These are phyloP conservation scores for Phaeosphaeria sp. DNA, from an alignment of 2,329 filamentous ascomycete genomes.

Conservation along the genomic window DNA sequence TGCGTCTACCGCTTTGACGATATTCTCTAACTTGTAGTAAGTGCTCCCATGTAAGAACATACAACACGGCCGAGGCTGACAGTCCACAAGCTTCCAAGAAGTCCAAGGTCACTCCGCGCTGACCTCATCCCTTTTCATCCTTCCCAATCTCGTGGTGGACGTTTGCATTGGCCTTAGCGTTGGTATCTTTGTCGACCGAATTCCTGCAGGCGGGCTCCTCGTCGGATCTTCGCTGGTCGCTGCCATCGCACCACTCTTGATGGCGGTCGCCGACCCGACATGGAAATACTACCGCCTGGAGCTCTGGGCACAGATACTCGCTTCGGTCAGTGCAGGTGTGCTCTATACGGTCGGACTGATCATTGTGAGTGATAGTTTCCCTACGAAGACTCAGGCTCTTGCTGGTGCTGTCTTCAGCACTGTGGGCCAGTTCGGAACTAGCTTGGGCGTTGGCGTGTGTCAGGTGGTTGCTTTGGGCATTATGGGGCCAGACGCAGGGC, in stretches of 20 bases:
- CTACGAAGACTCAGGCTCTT: slow-evolving; percentile 63
- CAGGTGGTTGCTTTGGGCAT: slow-evolving; percentile 36
- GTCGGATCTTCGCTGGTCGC: slow-evolving; percentile 51
- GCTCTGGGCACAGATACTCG: slow-evolving; percentile 52
- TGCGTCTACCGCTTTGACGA: slow-evolving; percentile 47
- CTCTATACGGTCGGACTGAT: slow-evolving; percentile 65
- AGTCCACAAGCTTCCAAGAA: slow-evolving; percentile 45
- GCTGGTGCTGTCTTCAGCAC: slow-evolving; percentile 70
- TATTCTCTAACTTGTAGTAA: slow-evolving; percentile 51
- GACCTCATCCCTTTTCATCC: slow-evolving; percentile 50
- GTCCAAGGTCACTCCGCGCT: slow-evolving; percentile 43
- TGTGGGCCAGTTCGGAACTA: slow-evolving; percentile 62
- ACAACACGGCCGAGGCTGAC: neutral
- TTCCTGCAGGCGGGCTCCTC: slow-evolving; percentile 53
- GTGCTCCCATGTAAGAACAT: neutral
- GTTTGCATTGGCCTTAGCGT: slow-evolving; percentile 53
- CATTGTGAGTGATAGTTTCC: slow-evolving; percentile 63
- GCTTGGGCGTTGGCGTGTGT: slow-evolving; percentile 29
- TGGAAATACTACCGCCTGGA: slow-evolving; percentile 62
- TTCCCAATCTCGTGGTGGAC: slow-evolving; percentile 50
- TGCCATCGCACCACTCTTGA: slow-evolving; percentile 59
- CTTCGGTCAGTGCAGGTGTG: slow-evolving; percentile 54
- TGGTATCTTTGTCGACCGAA: slow-evolving; percentile 54
- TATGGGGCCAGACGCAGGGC: neutral
- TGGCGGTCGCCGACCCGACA: slow-evolving; percentile 59